Evolutionary conservation across 192 early-diverging fungal genomes (phyloP), one percentile per base, ranked within the genome.

Genomic region (Coemansia sp.): DNA sequence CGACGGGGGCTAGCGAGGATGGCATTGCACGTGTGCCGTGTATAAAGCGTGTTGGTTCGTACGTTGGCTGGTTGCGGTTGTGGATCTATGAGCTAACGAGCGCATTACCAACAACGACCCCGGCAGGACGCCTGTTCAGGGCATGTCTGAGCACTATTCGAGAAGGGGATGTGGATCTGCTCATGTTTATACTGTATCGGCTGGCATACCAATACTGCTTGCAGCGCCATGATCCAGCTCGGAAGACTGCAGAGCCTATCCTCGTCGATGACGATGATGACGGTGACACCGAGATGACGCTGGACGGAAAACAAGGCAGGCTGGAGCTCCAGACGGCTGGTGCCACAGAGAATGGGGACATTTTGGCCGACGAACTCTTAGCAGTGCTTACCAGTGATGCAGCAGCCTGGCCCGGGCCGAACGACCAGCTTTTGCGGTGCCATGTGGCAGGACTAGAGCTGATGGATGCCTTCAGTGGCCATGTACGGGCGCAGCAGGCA

Each of bases 381-480:
- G 59, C 64, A 6, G 64, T 74, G 3, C 43, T 74, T 12, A 40
- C 54, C 2, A 29, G 20, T 27, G 46, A 47, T 5, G n/a, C 51
- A 12, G 44, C 16, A 0, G 21, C 17, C 4, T 14, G 27, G 2
- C 23, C 38, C 0, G 55, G 66, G 58, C 41, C 50, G 0, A 51
- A 30, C 1, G 70, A 74, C 31, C 63, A 74, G 26, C 56, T 45
- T 50, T 59, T 54, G 12, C 51, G 38, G 44, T 74, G 70, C 42
- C 65, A 65, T 33, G 58, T 58, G 38, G 43, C 59, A 4, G 38
- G 41, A 7, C 20, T 74, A 16, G 59, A 66, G 46, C 51, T 74
- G 12, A 38, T 74, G 1, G 70, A 74, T 26, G 38, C 51, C 7
- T 49, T 53, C 22, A 54, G 51, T 45, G 43, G 20, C 14, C 51